Percentiles rank a stretch among this genome's conserved stretches.
Evolutionary conservation across 106 monocot species (phyloP).

Genomic region (Acorus calamus): DNA sequence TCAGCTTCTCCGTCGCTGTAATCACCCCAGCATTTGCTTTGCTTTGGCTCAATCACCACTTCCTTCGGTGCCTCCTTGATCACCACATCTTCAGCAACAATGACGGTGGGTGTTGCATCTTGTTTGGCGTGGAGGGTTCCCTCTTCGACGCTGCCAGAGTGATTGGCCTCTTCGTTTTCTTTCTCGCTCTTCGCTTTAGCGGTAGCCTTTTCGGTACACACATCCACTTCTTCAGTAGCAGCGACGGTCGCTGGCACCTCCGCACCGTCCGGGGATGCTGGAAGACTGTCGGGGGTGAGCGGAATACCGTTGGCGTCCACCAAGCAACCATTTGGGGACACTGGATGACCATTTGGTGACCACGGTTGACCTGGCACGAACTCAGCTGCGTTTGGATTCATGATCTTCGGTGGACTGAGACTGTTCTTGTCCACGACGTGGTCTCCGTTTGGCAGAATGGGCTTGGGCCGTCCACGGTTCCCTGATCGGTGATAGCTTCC

Average conservation of each 20-base stretch:
- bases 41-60: conserved; percentile 11
- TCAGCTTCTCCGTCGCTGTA: conserved; percentile 66
- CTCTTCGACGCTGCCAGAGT: conserved; percentile 5
- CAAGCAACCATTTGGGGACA: conserved; percentile 19
- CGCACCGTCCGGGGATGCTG: conserved; percentile 25
- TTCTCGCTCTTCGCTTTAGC: conserved; percentile 4
- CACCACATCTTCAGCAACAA: conserved; percentile 8
- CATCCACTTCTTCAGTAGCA: conserved; percentile 24
- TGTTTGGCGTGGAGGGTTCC: conserved; percentile 17
- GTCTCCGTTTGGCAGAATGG: conserved; percentile 32
- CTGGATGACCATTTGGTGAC: conserved; percentile 40
- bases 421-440: conserved; percentile 22
- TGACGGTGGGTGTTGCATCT: background rate
- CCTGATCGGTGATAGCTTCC: conserved; percentile 65
- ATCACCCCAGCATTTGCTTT: conserved; percentile 50
- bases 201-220: background rate
- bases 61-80: conserved; percentile 6
- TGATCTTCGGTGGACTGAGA: conserved; percentile 28
- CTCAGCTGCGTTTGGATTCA: conserved; percentile 85
- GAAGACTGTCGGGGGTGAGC: conserved; percentile 12
- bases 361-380: conserved; percentile 77
- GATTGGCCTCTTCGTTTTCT: conserved; percentile 6
- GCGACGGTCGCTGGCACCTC: conserved; percentile 22
- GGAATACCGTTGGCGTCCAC: conserved; percentile 24
- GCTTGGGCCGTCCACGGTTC: conserved; percentile 52